Conservation (phyloP, 78 protist genomes). For the Emiliania huxleyi region DNA sequence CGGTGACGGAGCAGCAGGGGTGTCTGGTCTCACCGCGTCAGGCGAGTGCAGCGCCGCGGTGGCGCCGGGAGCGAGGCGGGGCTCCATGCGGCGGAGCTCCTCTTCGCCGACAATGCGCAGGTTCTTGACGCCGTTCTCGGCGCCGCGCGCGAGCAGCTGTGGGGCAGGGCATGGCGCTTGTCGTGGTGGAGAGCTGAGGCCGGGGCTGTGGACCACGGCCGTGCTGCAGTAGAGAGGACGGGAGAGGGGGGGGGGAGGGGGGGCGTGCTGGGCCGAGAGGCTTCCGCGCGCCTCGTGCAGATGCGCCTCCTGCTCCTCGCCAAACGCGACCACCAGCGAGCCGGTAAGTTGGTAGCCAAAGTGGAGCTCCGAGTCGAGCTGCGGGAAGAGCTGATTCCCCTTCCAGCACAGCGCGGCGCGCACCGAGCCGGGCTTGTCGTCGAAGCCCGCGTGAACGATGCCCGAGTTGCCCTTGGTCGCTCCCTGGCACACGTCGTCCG, state of each 20-base stretch:
- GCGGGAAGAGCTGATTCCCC: constrained; percentile 54
- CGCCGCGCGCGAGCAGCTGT: constrained; percentile 57
- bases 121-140: constrained; percentile 60
- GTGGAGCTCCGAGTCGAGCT: constrained; percentile 36
- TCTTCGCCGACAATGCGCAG: constrained; percentile 41
- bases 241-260: no score
- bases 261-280: no score
- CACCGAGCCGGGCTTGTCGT: constrained; percentile 64
- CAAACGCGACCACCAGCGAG: constrained; percentile 63
- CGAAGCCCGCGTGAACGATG: constrained; percentile 75
- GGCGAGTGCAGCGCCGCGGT: constrained; percentile 70
- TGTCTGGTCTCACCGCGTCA: no score
- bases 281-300: no score
- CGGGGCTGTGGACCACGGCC: no score
- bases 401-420: constrained; percentile 55
- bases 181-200: no score
- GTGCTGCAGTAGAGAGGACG: no score
- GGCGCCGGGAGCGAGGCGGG: neutral
- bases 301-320: neutral
- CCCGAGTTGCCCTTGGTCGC: constrained; percentile 67
- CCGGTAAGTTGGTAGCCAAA: constrained; percentile 57
- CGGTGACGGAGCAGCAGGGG: no score
- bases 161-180: no score
- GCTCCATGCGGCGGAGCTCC: constrained; percentile 47
- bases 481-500: constrained; percentile 45